Evolutionary conservation across 2,329 filamentous ascomycete genomes (phyloP), one percentile per base, ranked within the genome.

Genomic region (Aspergillus novofumigatus): DNA sequence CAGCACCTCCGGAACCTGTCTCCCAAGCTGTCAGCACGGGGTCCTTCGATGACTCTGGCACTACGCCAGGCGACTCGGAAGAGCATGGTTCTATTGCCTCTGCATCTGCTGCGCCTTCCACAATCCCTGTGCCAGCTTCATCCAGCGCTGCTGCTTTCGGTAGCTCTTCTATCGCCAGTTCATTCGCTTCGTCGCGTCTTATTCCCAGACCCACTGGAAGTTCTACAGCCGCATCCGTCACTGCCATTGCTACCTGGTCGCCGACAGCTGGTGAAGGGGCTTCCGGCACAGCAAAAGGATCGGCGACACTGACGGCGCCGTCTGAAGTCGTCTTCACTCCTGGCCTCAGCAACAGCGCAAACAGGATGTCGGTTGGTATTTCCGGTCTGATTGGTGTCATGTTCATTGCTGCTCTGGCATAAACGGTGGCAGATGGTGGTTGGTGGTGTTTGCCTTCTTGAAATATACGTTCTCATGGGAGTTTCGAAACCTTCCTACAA

Each of bases 341-440:
- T 14, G 51, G 68, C 2, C 69, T 68, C 56, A 70, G 67, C 3
- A 65, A 63, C 4, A 61, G 60, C 14, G 67, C 65, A 3, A 59
- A 53, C 41, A 64, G 49, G 35, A 10, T 67, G 32, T 59, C 62
- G 8, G 48, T 65, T 11, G 56, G 61, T 11, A 28, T 57, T 17
- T 48, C 62, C 4, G 48, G 59, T 20, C 21, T 69, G 14, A 9
- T 62, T 17, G 60, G 59, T 20, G 62, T 60, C 4, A 21, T 66
- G 1, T 53, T 49, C n/a, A 14, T 68, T 44, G 59, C 59, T 1
- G 17, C 67, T 49, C 49, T 68, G 48, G 60, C 54, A 14, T 66
- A 54, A 44, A 26, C 42, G 26, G 29, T 47, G 3, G n/a, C 11
- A 23, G 51, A 51, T 42, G 41, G 41, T 52, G 35, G 42, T 6